Evolutionary conservation across 495 filamentous ascomycete species (phyloP).

Genomic region (Neurospora africana): DNA sequence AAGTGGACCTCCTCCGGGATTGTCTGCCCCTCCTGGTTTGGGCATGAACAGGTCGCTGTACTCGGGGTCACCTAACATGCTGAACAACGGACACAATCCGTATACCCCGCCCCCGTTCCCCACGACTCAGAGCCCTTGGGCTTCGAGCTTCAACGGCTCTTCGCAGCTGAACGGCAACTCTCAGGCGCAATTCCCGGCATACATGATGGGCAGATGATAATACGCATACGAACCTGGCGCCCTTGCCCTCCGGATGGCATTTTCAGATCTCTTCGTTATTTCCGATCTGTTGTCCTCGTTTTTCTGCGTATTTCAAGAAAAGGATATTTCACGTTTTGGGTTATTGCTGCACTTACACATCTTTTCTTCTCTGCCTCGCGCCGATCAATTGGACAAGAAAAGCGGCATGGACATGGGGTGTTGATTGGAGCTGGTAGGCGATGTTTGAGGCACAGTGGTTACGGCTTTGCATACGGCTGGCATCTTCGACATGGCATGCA

Average conservation of each 20-base stretch:
- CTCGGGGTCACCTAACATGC: constrained; percentile 14
- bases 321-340: background rate
- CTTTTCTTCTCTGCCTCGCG: background rate
- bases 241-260: background rate
- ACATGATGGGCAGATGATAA: constrained; percentile 24
- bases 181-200: constrained; percentile 11
- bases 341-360: background rate
- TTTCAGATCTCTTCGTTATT: constrained; percentile 1
- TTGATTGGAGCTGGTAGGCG: constrained; percentile 7
- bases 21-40: constrained; percentile 59
- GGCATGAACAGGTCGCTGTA: constrained; percentile 29
- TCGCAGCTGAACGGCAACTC: constrained; percentile 11
- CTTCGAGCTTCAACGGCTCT: constrained; percentile 12
- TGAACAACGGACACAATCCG: constrained; percentile 4
- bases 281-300: constrained; percentile 3
- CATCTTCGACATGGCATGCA: constrained; percentile 9
- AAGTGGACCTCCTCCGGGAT: constrained; percentile 64
- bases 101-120: constrained; percentile 14
- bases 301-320: background rate
- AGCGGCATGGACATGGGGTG: constrained; percentile 7
- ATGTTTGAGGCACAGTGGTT: background rate
- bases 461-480: constrained; percentile 8
- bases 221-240: background rate
- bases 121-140: constrained; percentile 17
- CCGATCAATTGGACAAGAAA: constrained; percentile 7